Evolutionary conservation across 176 grass and related monocot species (phyloP).

Genomic region (Bothriochloa decipiens): DNA sequence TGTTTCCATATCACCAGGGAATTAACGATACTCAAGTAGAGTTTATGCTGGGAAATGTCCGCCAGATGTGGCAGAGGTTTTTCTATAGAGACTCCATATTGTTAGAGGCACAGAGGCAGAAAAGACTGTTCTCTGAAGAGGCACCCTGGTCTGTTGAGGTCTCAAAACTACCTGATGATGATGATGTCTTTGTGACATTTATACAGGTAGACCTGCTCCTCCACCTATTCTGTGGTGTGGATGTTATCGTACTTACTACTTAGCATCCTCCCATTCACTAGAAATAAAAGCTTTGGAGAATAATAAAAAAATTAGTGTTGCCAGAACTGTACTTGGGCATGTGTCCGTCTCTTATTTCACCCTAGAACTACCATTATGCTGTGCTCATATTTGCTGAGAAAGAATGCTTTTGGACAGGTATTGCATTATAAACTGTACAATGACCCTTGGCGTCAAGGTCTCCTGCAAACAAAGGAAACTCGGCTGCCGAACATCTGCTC

Average conservation of each 20-base stretch:
- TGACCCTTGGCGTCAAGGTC: slow-evolving; percentile 82
- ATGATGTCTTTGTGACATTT: slow-evolving; percentile 91
- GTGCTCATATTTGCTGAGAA: slow-evolving; percentile 21
- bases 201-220: slow-evolving; percentile 63
- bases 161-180: slow-evolving; percentile 71
- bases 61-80: slow-evolving; percentile 82
- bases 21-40: slow-evolving; percentile 84
- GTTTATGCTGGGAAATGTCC: slow-evolving; percentile 90
- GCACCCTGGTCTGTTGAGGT: slow-evolving; percentile 81
- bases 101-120: slow-evolving; percentile 84
- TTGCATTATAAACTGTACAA: slow-evolving; percentile 98
- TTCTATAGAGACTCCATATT: slow-evolving; percentile 86
- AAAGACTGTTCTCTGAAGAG: slow-evolving; percentile 63
- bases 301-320: background rate
- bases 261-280: background rate
- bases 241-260: background rate
- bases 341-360: background rate
- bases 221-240: background rate
- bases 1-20: slow-evolving; percentile 43
- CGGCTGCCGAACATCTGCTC: slow-evolving; percentile 67
- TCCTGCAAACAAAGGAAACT: slow-evolving; percentile 48
- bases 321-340: background rate
- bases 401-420: slow-evolving; percentile 51
- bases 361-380: background rate
- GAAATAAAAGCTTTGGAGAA: background rate